Evolutionary conservation across 345 rosid species (phyloP).

Genomic region (Odontarrhena argentea): DNA sequence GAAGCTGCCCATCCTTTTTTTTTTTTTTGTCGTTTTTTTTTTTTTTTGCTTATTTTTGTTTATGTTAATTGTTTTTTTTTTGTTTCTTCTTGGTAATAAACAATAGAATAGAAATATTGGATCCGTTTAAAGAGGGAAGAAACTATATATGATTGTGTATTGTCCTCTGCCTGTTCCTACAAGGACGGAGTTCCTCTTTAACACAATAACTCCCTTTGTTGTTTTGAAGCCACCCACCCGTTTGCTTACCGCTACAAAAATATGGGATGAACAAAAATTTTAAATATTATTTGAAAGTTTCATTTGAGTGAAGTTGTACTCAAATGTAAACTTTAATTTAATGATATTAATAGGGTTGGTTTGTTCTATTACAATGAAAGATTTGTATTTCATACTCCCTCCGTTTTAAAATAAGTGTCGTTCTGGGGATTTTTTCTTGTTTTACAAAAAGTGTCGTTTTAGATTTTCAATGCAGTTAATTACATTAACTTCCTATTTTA

Average conservation of each 20-base stretch:
- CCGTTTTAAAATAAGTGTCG: too few species aligned
- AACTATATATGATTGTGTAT: conserved; percentile 27
- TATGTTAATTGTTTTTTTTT: background rate
- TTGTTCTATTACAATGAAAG: too few species aligned
- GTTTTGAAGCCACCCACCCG: conserved; percentile 12
- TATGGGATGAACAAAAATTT: background rate
- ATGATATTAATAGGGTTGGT: too few species aligned
- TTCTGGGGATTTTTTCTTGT: too few species aligned
- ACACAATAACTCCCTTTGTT: conserved; percentile 24
- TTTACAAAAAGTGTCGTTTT: too few species aligned
- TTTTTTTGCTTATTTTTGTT: background rate
- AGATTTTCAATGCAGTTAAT: too few species aligned
- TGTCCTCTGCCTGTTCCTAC: conserved; percentile 38
- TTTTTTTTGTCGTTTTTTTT: background rate
- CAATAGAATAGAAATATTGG: background rate
- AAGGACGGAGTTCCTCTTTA: conserved; percentile 26
- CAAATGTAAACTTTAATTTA: too few species aligned
- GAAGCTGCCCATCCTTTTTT: conserved; percentile 34
- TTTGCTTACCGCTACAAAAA: conserved; percentile 8
- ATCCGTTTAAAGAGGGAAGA: conserved; percentile 21
- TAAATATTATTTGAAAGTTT: background rate
- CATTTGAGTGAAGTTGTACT: too few species aligned
- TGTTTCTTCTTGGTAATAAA: conserved; percentile 1
- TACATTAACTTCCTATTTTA: too few species aligned
- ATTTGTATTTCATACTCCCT: too few species aligned